phyloP scores from a whole-genome alignment of 257 asterid genomes.

The Apocynum venetum region DNA sequence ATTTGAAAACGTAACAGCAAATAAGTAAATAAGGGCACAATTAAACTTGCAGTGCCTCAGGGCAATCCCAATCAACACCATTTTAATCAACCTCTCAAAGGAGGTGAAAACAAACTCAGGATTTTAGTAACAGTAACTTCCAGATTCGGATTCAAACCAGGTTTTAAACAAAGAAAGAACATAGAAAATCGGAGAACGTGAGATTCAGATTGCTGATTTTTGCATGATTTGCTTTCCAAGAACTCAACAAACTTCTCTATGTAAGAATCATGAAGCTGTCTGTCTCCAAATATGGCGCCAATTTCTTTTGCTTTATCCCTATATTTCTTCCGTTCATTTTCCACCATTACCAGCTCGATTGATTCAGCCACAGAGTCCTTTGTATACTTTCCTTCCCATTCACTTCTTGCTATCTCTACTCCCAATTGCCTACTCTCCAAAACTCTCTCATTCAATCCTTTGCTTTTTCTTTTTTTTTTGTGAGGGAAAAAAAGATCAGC shows the following conservation, averaged over 20 bases:
- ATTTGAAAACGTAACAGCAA: too few species aligned
- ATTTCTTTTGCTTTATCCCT: constrained; percentile 18
- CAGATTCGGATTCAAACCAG: too few species aligned
- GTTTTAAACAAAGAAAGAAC: not conserved
- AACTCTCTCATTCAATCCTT: constrained; percentile 33
- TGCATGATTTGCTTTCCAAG: not conserved
- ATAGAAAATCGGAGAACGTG: not conserved
- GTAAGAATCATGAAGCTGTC: constrained; percentile 17
- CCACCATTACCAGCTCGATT: constrained; percentile 29
- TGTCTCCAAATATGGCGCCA: constrained; percentile 17
- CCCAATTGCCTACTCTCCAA: constrained; percentile 27
- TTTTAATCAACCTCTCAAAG: too few species aligned
- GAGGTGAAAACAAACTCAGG: too few species aligned
- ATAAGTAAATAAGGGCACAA: too few species aligned
- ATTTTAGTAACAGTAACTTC: too few species aligned
- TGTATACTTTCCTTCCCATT: constrained; percentile 28
- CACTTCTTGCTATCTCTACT: constrained; percentile 26
- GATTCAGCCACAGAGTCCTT: constrained; percentile 23
- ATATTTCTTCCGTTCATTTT: constrained; percentile 11
- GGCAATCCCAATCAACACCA: too few species aligned
- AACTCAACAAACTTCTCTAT: not conserved
- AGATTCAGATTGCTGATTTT: not conserved
- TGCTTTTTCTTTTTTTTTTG: too few species aligned
- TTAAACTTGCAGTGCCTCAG: too few species aligned
- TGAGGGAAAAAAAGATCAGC: too few species aligned